Conservation (phyloP, 441 rosid genomes). For the Gossypium gossypioides region DNA sequence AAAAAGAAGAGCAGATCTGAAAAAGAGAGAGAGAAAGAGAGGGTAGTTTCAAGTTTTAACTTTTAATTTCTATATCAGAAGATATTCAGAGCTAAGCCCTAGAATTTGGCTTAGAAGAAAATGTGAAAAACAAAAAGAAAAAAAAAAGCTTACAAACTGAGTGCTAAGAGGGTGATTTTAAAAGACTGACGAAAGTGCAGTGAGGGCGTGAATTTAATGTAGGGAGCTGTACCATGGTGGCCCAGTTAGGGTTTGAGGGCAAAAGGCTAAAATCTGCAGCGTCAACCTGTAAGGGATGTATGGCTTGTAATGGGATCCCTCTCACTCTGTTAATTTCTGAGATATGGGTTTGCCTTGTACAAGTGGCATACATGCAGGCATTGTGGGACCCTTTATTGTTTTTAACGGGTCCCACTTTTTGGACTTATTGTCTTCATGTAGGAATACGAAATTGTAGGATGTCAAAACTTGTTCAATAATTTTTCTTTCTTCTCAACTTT, state of each 20-base stretch:
- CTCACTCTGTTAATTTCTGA: background rate
- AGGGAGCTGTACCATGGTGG: conserved; percentile 24
- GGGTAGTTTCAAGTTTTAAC: background rate
- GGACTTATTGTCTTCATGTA: background rate
- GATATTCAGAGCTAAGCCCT: conserved; percentile 20
- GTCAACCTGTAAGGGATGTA: conserved; percentile 29
- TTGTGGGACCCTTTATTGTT: conserved; percentile 16
- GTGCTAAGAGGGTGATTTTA: background rate
- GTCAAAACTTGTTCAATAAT: no score
- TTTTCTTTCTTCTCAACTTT: background rate
- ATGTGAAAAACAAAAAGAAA: background rate
- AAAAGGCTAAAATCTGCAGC: conserved; percentile 40
- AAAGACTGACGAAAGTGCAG: background rate
- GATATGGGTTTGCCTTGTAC: conserved; percentile 13
- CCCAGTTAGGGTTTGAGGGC: conserved; percentile 38
- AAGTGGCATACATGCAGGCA: conserved; percentile 39
- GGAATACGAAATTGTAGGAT: no score
- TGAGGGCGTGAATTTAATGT: conserved; percentile 23
- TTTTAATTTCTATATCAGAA: background rate
- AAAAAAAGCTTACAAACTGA: background rate
- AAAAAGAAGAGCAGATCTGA: conserved; percentile 8
- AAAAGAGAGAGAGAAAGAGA: background rate
- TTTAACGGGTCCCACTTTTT: conserved; percentile 19
- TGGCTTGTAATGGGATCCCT: conserved; percentile 44
- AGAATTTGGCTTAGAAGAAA: conserved; percentile 8